phyloP scores from a whole-genome alignment of 148 eudicot species.

The Rhododendron griersonianum region DNA sequence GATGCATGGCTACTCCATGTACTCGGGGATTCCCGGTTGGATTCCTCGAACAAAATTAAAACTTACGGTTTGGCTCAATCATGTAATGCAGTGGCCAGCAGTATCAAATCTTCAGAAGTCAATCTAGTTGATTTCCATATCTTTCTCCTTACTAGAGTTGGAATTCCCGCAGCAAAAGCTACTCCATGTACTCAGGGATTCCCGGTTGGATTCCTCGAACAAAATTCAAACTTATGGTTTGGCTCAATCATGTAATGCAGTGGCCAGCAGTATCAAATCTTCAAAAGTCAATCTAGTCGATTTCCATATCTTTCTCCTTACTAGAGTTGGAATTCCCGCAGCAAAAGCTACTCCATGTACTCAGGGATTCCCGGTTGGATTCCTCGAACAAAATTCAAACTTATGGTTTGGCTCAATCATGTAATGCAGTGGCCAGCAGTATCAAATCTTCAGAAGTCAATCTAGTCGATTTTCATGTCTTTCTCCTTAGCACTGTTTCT shows the following conservation, averaged over 20 bases:
- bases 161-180: background rate
- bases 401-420: background rate
- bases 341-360: background rate
- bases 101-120: background rate
- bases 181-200: background rate
- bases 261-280: background rate
- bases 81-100: background rate
- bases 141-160: slow-evolving; percentile 28
- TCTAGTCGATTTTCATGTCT: slow-evolving; percentile 68
- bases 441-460: background rate
- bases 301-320: slow-evolving; percentile 65
- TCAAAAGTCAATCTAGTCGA: slow-evolving; percentile 30
- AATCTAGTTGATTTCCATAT: slow-evolving; percentile 64
- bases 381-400: background rate
- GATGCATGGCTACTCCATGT: background rate
- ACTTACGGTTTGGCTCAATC: background rate
- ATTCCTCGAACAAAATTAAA: background rate
- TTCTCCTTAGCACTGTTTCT: slow-evolving; percentile 39
- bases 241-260: background rate
- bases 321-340: background rate
- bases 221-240: background rate
- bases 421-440: background rate
- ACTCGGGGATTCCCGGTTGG: background rate
- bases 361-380: background rate
- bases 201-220: background rate